A percentile compares a stretch with the other conserved stretches of the same genome.
Conservation (phyloP, 1,284 basidiomycete species). For the Trichosporon asahii region DNA sequence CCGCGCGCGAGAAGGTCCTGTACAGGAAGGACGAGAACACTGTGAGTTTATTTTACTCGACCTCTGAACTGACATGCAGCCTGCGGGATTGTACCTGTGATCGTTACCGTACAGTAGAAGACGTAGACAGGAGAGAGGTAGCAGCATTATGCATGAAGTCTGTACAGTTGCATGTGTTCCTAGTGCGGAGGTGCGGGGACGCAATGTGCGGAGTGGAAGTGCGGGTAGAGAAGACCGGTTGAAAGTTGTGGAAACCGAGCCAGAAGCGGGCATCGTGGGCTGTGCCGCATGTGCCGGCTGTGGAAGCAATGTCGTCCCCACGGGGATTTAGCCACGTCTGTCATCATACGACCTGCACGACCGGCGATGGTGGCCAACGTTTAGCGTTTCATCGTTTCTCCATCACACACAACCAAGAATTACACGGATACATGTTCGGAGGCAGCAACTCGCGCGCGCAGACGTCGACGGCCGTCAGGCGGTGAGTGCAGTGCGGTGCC, state of each 20-base stretch:
- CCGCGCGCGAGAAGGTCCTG: constrained; percentile 83
- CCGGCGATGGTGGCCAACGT: background rate
- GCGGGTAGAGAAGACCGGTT: background rate
- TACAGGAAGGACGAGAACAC: constrained; percentile 94
- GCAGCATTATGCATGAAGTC: constrained; percentile 14
- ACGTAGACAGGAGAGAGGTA: constrained; percentile 11
- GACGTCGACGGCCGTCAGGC: constrained; percentile 45
- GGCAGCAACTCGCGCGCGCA: constrained; percentile 41
- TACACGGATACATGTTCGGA: constrained; percentile 35
- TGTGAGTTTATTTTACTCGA: constrained; percentile 28
- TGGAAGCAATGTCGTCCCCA: background rate
- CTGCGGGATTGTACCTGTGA: constrained; percentile 48
- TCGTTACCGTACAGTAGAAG: background rate
- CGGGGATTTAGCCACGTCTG: constrained; percentile 11
- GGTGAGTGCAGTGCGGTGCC: constrained; percentile 29
- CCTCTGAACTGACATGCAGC: constrained; percentile 17
- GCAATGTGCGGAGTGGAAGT: background rate
- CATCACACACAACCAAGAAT: background rate
- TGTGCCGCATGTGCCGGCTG: no score
- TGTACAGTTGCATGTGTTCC: constrained; percentile 2
- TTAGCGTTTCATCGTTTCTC: background rate
- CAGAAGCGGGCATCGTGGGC: background rate
- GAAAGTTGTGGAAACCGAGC: background rate
- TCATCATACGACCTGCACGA: background rate
- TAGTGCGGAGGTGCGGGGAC: background rate